Evolutionary conservation across 75 land plant species (phyloP), one percentile per base, ranked within the genome.

Genomic region (Chamaecyparis obtusa): DNA sequence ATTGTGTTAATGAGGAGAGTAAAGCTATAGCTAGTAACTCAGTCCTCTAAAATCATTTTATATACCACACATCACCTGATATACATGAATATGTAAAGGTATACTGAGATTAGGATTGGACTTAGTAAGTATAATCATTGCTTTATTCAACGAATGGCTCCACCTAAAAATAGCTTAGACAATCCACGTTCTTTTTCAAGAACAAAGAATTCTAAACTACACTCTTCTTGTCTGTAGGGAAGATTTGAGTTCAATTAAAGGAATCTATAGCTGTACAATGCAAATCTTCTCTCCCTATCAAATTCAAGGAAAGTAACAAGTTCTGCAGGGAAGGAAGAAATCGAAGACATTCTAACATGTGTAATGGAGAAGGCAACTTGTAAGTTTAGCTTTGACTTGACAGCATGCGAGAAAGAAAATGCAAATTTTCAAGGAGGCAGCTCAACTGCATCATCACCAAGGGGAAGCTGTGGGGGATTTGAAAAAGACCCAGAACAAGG

Each of bases 321-420:
- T 43, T 41, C 43, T 8, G 13, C 56, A 83, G 57, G 57, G 57
- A 51, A 83, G 15, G 86, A 79, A 74, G 83, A 30, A 48, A 87
- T 51, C 33, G 83, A 89, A 43, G 91, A n/a, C 74, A 84, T 93
- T 37, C 85, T 96, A 32, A 87, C 92, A 37, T 88, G 86, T 80
- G 90, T 94, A 84, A 96, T 94, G 86, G 92, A n/a, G 35, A 94
- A 92, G 85, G 93, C 95, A 13, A 74, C 88, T 57, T 86, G 89
- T 85, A 92, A 88, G 87, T 85, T 92, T 13, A 90, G 90, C 87
- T 55, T 91, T 84, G 96, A 92, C 71, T 55, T n/a, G 10, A 86
- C 87, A 86, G 85, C 36, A 84, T 91, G 91, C 44, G 96, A 93
- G 36, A 91, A 87, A 11, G 91, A 91, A 84, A 89, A 87, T 49